Conservation (phyloP, 257 asterid species). For the Solanum chilense region DNA sequence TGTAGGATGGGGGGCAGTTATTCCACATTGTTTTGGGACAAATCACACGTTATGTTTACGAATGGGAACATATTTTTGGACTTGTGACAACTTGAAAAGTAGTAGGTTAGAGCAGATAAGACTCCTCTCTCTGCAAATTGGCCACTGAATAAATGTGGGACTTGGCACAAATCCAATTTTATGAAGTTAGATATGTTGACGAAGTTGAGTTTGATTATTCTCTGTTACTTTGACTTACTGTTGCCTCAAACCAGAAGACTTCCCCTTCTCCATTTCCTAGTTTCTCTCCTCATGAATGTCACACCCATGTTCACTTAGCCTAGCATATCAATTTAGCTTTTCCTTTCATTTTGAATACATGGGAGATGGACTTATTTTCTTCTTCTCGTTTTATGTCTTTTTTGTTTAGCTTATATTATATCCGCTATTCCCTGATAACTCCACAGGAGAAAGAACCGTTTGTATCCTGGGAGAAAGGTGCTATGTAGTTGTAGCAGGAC, state of each 20-base stretch:
- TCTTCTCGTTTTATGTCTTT: not conserved
- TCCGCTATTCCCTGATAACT: not conserved
- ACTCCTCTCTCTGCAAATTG: not conserved
- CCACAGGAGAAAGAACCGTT: not conserved
- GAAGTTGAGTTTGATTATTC: not conserved
- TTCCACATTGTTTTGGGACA: not conserved
- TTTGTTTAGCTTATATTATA: not conserved
- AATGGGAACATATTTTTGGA: not conserved
- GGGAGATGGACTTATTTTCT: not conserved
- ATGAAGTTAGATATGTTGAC: not conserved
- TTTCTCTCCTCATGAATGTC: not conserved
- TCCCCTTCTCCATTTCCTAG: not conserved
- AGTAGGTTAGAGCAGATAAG: not conserved
- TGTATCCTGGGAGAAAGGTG: not conserved
- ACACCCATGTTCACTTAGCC: not conserved
- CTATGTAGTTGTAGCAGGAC: not conserved
- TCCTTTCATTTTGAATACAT: not conserved
- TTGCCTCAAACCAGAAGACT: not conserved
- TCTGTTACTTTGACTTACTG: not conserved
- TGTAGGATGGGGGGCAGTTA: not conserved
- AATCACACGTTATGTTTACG: not conserved
- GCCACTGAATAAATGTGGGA: not conserved
- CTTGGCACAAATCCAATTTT: not conserved
- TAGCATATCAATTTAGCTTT: not conserved
- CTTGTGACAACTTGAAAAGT: not conserved